Evolutionary conservation across 2,329 filamentous ascomycete genomes (phyloP).

Genomic region (Diaporthe sp.): DNA sequence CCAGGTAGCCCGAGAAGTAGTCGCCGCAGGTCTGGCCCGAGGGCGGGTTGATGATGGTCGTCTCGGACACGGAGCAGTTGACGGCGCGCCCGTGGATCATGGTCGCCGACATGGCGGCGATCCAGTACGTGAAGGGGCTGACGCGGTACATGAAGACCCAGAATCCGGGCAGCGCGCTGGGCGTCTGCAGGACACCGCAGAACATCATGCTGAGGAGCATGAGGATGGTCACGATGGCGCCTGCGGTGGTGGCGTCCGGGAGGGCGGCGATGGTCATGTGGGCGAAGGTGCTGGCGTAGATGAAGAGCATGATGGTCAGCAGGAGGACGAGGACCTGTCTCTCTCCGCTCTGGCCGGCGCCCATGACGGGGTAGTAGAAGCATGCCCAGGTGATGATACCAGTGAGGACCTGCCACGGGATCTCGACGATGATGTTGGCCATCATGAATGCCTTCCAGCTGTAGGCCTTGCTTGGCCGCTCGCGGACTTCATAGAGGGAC

Average conservation of each 20-base stretch:
- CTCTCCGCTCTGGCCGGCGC: constrained; percentile 59
- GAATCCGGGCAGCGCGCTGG: constrained; percentile 74
- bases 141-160: constrained; percentile 85
- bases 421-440: constrained; percentile 79
- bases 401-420: constrained; percentile 78
- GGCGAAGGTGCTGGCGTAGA: constrained; percentile 80
- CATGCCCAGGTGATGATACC: constrained; percentile 74
- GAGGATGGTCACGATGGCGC: constrained; percentile 72
- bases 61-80: constrained; percentile 68
- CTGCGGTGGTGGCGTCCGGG: constrained; percentile 77
- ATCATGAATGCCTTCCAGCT: constrained; percentile 82
- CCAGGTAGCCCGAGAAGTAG: constrained; percentile 73
- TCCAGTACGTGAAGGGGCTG: constrained; percentile 77
- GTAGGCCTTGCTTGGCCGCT: constrained; percentile 81
- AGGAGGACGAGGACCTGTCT: constrained; percentile 77
- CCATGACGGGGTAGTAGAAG: constrained; percentile 78
- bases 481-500: constrained; percentile 82
- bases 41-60: constrained; percentile 75
- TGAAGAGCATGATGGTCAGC: constrained; percentile 74
- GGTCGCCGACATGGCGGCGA: constrained; percentile 77
- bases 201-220: constrained; percentile 73
- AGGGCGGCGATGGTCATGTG: constrained; percentile 81
- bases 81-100: constrained; percentile 71
- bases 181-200: constrained; percentile 74
- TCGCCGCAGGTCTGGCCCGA: constrained; percentile 71